Evolutionary conservation across 441 rosid genomes (phyloP), one percentile per base, ranked within the genome.

Genomic region (Eutrema salsugineum): DNA sequence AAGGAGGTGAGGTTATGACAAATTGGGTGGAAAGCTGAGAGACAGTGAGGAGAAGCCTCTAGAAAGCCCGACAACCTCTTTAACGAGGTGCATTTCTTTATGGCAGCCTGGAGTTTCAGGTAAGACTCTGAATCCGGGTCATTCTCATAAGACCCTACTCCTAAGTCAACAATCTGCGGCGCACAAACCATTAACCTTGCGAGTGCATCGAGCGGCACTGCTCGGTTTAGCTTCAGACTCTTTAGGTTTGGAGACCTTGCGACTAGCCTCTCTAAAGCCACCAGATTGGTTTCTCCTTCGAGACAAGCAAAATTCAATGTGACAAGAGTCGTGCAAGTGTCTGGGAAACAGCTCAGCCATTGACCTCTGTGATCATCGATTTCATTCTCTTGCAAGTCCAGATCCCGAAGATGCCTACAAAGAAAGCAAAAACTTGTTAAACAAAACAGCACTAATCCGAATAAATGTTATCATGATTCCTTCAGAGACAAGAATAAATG

Each of bases 381-480:
- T 51, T 94, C 97, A 73, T 88, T 91, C 78, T 94, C 99, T 83
- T 90, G 97, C 86, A 94, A 86, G 79, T 94, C 99, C 72, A 94
- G 90, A 83, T 94, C 99, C 62, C 78, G 83, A 43, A 94, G 89
- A 68, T 32, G 76, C 87, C 98, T 94, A 81, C 19, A 66, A 32
- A 63, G 72, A 30, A 61, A 30, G 3, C 65, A 32, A 5, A 5
- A 28, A 47, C 7, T 69, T 11, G 5, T 35, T 22, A 24, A 24
- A 24, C n/a, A 22, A 63, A 54, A 28, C 60, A 71, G 8, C 19
- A 63, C 8, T 6, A 17, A 65, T 36, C 10, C 49, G 16, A 44
- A 44, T 15, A 40, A 43, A 11, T 3, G n/a, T 38, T 12, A 39
- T 15, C 7, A 40, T 39, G 39, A 35, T 11, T 20, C 22, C 22